Conservation (phyloP, 495 filamentous ascomycete species). For the Tetracladium setigerum region DNA sequence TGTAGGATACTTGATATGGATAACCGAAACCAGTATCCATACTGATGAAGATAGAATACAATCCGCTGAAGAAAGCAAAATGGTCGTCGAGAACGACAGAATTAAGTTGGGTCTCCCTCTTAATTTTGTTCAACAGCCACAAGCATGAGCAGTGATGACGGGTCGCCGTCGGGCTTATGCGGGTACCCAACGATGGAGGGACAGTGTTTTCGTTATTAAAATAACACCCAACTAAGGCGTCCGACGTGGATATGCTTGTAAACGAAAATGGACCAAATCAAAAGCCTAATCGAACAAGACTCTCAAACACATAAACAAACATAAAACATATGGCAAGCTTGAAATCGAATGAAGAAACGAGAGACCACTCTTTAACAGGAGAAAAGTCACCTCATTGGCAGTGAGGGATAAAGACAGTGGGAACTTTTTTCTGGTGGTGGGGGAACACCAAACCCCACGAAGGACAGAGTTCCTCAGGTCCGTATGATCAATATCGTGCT, state of each 20-base stretch:
- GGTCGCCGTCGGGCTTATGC: conserved; percentile 13
- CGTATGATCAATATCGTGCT: conserved; percentile 37
- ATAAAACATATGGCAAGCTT: background rate
- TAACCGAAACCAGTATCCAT: conserved; percentile 20
- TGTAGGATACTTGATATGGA: conserved; percentile 15
- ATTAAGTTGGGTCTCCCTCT: conserved; percentile 15
- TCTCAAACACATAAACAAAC: conserved; percentile 15
- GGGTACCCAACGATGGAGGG: conserved; percentile 13
- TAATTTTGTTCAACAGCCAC: conserved; percentile 11
- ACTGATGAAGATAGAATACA: conserved; percentile 9
- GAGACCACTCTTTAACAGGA: conserved; percentile 10
- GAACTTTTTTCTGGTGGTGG: conserved; percentile 14
- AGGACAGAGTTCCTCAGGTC: conserved; percentile 27
- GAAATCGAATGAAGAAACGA: conserved; percentile 3
- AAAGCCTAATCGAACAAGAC: conserved; percentile 18
- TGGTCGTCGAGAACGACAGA: background rate
- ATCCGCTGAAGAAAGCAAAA: no score
- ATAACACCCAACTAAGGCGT: conserved; percentile 4
- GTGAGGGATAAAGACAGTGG: conserved; percentile 17
- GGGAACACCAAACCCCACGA: conserved; percentile 11
- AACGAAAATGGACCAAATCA: conserved; percentile 12
- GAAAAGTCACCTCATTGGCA: conserved; percentile 26
- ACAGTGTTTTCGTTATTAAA: conserved; percentile 2
- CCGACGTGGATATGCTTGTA: conserved; percentile 6
- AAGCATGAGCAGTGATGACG: conserved; percentile 11